These are phyloP conservation scores for Mortierella sp. DNA, from an alignment of 371 early-diverging fungal species.

Conservation along the genomic window DNA sequence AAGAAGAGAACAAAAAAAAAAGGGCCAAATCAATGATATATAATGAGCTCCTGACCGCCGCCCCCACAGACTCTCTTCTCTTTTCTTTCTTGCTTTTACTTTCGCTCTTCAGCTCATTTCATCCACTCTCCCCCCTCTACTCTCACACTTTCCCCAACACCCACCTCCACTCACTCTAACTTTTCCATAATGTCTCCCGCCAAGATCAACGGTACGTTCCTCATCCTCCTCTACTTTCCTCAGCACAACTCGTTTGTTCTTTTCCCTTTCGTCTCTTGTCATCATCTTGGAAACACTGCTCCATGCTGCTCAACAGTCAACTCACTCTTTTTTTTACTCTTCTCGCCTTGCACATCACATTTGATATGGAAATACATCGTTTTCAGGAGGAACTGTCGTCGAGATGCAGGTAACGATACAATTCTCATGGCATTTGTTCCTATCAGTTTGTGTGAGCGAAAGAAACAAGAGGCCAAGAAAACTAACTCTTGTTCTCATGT, in stretches of 20 bases:
- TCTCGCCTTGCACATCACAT: background rate
- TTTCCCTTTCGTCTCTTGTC: background rate
- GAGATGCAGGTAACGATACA: slow-evolving; percentile 54
- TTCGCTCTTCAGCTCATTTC: slow-evolving; percentile 6
- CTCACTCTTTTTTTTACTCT: background rate
- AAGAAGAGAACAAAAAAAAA: background rate
- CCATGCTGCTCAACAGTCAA: background rate
- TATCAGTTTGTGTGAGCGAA: background rate
- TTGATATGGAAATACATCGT: background rate
- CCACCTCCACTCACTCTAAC: slow-evolving; percentile 8
- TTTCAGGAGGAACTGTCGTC: slow-evolving; percentile 56
- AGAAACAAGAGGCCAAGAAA: background rate
- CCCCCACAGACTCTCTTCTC: background rate
- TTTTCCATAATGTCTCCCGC: slow-evolving; percentile 24
- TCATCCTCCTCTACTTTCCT: background rate
- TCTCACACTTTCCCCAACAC: slow-evolving; percentile 2
- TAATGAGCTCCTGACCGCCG: background rate
- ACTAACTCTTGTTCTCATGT: background rate
- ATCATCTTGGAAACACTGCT: background rate
- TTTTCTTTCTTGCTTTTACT: slow-evolving; percentile 12
- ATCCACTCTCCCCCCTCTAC: background rate
- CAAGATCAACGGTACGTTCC: slow-evolving; percentile 57
- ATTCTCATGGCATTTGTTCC: background rate
- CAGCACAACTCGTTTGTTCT: background rate
- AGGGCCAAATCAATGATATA: background rate